Percentiles rank a stretch among this genome's conserved stretches.
Conservation (phyloP, 345 rosid species). For the Lumnitzera littorea region DNA sequence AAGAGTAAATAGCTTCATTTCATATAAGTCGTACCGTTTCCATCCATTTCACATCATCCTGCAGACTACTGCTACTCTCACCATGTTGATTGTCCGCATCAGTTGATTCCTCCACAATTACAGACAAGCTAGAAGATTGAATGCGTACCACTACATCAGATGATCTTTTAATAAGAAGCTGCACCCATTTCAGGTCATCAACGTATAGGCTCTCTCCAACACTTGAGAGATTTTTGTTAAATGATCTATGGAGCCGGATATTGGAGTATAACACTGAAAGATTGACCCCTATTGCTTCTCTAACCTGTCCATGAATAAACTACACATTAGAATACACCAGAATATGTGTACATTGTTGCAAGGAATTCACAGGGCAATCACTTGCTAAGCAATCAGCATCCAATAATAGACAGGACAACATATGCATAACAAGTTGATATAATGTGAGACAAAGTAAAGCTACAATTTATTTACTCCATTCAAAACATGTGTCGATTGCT, state of each 20-base stretch:
- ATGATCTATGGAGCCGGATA: conserved; percentile 59
- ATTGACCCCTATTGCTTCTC: conserved; percentile 88
- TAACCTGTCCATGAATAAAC: conserved; percentile 47
- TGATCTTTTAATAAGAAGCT: conserved; percentile 52
- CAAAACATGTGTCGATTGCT: too few species aligned
- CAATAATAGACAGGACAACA: too few species aligned
- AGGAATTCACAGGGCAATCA: too few species aligned
- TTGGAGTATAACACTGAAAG: conserved; percentile 86
- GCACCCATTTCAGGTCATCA: conserved; percentile 50
- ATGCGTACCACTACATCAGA: conserved; percentile 63
- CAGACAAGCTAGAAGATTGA: conserved; percentile 62
- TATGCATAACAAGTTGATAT: too few species aligned
- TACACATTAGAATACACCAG: conserved; percentile 5
- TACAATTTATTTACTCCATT: too few species aligned
- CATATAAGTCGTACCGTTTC: conserved; percentile 61
- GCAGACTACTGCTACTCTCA: conserved; percentile 44
- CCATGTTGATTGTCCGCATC: conserved; percentile 38
- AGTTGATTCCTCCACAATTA: conserved; percentile 37
- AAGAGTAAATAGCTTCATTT: not conserved
- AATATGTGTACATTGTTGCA: not conserved
- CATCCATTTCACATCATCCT: conserved; percentile 95
- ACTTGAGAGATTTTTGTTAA: conserved; percentile 32
- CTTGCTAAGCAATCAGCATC: too few species aligned
- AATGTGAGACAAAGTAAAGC: too few species aligned
- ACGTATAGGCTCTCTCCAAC: conserved; percentile 29